Evolutionary conservation across 2,329 filamentous ascomycete genomes (phyloP), one percentile per base, ranked within the genome.

Genomic region (Cadophora sp.): DNA sequence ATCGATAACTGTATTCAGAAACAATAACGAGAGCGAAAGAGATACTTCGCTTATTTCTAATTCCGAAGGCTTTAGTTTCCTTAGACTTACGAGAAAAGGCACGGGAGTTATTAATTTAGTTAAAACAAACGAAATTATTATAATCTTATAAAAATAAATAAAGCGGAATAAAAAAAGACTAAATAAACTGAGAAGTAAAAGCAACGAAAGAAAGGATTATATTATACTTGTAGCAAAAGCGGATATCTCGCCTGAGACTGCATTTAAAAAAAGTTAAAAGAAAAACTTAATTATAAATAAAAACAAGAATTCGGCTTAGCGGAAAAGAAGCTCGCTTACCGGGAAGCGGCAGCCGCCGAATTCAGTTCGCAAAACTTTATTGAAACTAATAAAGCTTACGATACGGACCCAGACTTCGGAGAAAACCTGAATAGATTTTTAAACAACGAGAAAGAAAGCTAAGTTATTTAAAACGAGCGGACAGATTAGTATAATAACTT

Each of bases 131-230:
- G 50, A 31, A 55, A 31, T 55, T 29, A 31, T 19, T 31, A 55
- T 55, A 55, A 55, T 19, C 12, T 31, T 9, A 55, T 55, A 19
- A n/a, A 55, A 31, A 55, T 55, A 55, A 50, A 50, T 24, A 24
- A 26, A 3, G 9, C 3, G 1, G 26, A 50, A 50, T 9, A 11
- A 26, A 12, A 26, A 26, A 9, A 6, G 2, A 12, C 2, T 1
- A 11, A 26, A 24, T 50, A 50, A 26, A 12, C 46, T 24, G 11
- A 50, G 22, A 50, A 50, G 31, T 34, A 34, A 34, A 50, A 50
- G 11, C 11, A 24, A 12, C 8, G 12, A 24, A 11, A 48, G 8
- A 48, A 48, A n/a, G 19, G 43, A n/a, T 22, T 48, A n/a, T 48
- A 8, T n/a, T 48, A n/a, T 12, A 50, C 11, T 24, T 50, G n/a